A percentile compares a stretch with the other conserved stretches of the same genome.
Evolutionary conservation across 2,329 filamentous ascomycete species (phyloP).

Genomic region (Colletotrichum melonis): DNA sequence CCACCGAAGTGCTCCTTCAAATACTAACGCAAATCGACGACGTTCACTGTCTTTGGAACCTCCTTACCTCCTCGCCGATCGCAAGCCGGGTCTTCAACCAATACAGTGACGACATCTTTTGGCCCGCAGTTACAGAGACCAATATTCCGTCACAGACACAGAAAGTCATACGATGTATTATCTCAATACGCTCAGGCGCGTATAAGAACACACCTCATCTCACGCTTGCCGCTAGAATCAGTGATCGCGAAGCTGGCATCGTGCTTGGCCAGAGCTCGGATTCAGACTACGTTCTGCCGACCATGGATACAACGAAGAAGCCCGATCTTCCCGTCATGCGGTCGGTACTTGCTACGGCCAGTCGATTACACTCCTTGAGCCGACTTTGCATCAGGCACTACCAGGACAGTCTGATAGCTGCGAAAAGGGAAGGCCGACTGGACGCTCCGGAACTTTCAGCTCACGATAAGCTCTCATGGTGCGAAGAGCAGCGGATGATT

Average conservation of each 20-base stretch:
- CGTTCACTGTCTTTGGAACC: constrained; percentile 23
- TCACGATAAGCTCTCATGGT: neutral
- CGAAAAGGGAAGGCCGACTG: neutral
- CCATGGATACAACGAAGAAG: neutral
- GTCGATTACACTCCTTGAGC: constrained; percentile 5
- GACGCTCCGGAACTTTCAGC: neutral
- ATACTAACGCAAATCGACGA: constrained; percentile 21
- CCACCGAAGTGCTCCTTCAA: constrained; percentile 21
- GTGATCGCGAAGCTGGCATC: constrained; percentile 22
- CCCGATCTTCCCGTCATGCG: constrained; percentile 1
- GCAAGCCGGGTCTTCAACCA: constrained; percentile 14
- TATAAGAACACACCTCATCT: neutral
- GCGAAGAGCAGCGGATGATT: constrained; percentile 22
- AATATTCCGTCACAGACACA: constrained; percentile 17
- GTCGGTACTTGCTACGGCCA: neutral
- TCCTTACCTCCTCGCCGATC: constrained; percentile 14
- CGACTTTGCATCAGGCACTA: constrained; percentile 5
- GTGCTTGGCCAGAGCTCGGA: constrained; percentile 23
- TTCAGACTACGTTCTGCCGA: neutral
- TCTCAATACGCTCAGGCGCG: constrained; percentile 19
- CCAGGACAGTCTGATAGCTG: neutral
- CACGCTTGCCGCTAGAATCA: constrained; percentile 3
- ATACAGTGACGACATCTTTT: constrained; percentile 19
- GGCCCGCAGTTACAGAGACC: neutral
- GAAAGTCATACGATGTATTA: constrained; percentile 11